These are phyloP conservation scores for Calonectria pteridis DNA, from an alignment of 2,329 filamentous ascomycete genomes.

Conservation along the genomic window DNA sequence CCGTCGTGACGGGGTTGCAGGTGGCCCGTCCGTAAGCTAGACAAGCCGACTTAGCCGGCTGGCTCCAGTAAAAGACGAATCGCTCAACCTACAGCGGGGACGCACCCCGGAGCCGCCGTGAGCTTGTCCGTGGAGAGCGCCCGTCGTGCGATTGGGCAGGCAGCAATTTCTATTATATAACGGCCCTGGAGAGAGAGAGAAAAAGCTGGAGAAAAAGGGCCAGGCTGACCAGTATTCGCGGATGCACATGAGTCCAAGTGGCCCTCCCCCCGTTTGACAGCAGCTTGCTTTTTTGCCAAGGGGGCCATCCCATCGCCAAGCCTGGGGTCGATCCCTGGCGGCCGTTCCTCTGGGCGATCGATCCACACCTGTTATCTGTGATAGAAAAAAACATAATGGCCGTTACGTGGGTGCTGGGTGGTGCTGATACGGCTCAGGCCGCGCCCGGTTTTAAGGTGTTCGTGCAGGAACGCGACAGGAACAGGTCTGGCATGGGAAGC, in stretches of 20 bases:
- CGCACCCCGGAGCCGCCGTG: conserved; percentile 10
- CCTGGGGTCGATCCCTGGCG: conserved; percentile 22
- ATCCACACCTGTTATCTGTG: conserved; percentile 21
- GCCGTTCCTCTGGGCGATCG: conserved; percentile 10
- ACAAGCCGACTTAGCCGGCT: conserved; percentile 43
- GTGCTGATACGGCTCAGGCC: not conserved
- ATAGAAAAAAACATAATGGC: no score
- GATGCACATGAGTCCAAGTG: not conserved
- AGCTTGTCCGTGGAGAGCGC: not conserved
- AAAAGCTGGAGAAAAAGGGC: conserved; percentile 1
- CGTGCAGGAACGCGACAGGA: not conserved
- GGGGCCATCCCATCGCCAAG: conserved; percentile 15
- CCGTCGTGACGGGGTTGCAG: not conserved
- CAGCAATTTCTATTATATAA: conserved; percentile 22
- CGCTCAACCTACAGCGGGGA: conserved; percentile 11
- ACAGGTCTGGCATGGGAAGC: not conserved
- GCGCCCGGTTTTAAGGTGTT: not conserved
- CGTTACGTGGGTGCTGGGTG: not conserved
- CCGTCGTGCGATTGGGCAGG: conserved; percentile 4
- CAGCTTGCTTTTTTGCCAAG: not conserved
- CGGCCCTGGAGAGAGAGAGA: not conserved
- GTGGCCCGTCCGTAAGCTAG: conserved; percentile 31
- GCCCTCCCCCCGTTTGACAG: not conserved
- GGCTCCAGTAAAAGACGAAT: conserved; percentile 16
- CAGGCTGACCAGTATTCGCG: not conserved